phyloP scores from a whole-genome alignment of 257 asterid species.

The Mitragyna speciosa region DNA sequence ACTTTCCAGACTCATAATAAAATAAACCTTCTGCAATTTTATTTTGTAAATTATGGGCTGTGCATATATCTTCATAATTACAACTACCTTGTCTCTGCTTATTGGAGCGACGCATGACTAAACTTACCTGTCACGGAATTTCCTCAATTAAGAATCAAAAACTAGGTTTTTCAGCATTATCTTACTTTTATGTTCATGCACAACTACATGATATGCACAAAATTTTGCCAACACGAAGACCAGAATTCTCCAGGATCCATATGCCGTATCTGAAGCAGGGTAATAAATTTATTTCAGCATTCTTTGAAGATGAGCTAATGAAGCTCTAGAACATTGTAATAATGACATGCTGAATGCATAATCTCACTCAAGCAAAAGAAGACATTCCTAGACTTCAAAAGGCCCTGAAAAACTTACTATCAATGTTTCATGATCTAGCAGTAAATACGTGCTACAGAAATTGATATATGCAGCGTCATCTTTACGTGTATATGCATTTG shows the following conservation, averaged over 20 bases:
- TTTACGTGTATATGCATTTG: neutral
- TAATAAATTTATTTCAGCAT: too few relatives aligned
- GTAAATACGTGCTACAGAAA: neutral
- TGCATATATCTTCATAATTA: neutral
- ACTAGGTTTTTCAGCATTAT: neutral
- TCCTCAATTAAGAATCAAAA: neutral
- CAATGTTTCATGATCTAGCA: too few relatives aligned
- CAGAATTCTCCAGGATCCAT: neutral
- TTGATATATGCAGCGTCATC: neutral
- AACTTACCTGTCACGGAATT: too few relatives aligned
- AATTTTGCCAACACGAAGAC: neutral
- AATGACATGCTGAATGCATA: neutral
- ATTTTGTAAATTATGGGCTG: neutral
- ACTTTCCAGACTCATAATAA: too few relatives aligned
- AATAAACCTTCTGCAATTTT: neutral
- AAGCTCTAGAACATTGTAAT: neutral
- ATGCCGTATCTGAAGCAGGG: neutral
- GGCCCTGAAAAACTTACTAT: neutral
- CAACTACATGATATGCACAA: neutral
- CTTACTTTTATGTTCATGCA: neutral
- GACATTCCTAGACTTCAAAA: neutral
- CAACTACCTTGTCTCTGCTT: neutral
- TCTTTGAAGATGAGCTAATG: neutral
- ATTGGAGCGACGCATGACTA: neutral
- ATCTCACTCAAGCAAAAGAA: neutral